These are phyloP conservation scores for Cladophialophora carrionii DNA, from an alignment of 2,329 filamentous ascomycete species.

Conservation along the genomic window DNA sequence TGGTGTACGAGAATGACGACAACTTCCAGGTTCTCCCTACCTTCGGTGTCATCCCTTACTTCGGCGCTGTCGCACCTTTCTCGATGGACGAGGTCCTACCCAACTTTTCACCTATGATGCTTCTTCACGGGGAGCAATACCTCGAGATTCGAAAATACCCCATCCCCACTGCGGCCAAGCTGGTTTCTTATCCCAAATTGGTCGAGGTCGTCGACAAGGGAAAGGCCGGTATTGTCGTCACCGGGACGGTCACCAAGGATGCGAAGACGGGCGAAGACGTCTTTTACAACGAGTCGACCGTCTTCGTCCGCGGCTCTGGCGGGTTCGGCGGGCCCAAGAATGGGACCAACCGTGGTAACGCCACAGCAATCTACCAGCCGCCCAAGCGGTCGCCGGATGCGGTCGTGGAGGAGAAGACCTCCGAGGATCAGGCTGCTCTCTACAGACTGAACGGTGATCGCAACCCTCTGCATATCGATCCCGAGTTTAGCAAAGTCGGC, in stretches of 20 bases:
- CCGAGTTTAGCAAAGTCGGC: constrained; percentile 88
- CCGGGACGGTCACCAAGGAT: constrained; percentile 79
- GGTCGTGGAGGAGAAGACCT: constrained; percentile 82
- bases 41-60: constrained; percentile 93
- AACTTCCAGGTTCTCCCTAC: constrained; percentile 83
- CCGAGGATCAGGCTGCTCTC: constrained; percentile 86
- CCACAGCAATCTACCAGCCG: constrained; percentile 76
- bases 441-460: constrained; percentile 94
- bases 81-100: constrained; percentile 80
- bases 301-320: constrained; percentile 88
- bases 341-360: constrained; percentile 73
- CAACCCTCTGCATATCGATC: constrained; percentile 96
- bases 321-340: constrained; percentile 86
- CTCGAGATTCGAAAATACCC: constrained; percentile 92
- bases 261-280: constrained; percentile 83
- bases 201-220: constrained; percentile 98
- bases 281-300: constrained; percentile 95
- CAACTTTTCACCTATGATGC: constrained; percentile 98
- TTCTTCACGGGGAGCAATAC: constrained; percentile 97
- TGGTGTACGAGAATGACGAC: constrained; percentile 88
- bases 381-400: constrained; percentile 77
- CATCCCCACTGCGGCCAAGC: constrained; percentile 63
- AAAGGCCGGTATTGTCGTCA: constrained; percentile 79
- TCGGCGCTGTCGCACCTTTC: constrained; percentile 80
- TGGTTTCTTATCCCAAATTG: constrained; percentile 52